These are phyloP conservation scores for Globisporangium carolinianum DNA, from an alignment of 352 stramenopile species.

Conservation along the genomic window DNA sequence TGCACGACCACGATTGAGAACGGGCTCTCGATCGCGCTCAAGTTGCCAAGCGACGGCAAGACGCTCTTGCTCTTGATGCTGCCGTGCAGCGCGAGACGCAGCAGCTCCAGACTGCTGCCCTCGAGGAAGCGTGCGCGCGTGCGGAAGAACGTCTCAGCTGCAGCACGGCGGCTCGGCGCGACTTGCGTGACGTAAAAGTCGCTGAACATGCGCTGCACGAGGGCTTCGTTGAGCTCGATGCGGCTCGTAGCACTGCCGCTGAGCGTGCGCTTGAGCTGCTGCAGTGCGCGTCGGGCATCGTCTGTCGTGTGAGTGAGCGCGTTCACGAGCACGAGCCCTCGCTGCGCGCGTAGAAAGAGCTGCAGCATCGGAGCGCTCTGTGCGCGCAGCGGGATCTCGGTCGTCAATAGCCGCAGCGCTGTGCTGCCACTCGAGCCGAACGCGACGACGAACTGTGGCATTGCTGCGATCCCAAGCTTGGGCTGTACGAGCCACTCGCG, in stretches of 20 bases:
- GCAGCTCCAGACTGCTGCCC: constrained; percentile 16
- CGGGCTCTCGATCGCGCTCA: constrained; percentile 17
- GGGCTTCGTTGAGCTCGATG: constrained; percentile 43
- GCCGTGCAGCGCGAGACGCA: constrained; percentile 35
- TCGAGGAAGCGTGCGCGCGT: constrained; percentile 44
- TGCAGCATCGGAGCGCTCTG: constrained; percentile 13
- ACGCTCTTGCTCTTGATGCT: constrained; percentile 36
- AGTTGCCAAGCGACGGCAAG: constrained; percentile 19
- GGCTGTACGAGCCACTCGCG: constrained; percentile 71
- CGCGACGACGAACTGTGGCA: constrained; percentile 58
- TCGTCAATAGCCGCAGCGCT: constrained; percentile 40
- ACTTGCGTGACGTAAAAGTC: constrained; percentile 59
- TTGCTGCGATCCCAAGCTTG: constrained; percentile 47
- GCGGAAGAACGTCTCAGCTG: constrained; percentile 45
- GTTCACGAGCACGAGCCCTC: constrained; percentile 57
- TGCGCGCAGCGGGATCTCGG: constrained; percentile 31
- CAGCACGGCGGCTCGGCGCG: constrained; percentile 26
- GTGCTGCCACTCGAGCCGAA: constrained; percentile 52
- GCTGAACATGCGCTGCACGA: constrained; percentile 41
- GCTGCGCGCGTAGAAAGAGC: constrained; percentile 35
- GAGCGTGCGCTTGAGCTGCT: constrained; percentile 11
- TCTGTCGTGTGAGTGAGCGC: constrained; percentile 19
- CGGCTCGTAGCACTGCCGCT: constrained; percentile 5
- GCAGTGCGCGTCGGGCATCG: constrained; percentile 11
- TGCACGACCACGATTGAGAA: constrained; percentile 56